Percentiles rank a stretch among this genome's conserved stretches.
Evolutionary conservation across 1,284 basidiomycete genomes (phyloP).

Genomic region (Austroboletus niveus): DNA sequence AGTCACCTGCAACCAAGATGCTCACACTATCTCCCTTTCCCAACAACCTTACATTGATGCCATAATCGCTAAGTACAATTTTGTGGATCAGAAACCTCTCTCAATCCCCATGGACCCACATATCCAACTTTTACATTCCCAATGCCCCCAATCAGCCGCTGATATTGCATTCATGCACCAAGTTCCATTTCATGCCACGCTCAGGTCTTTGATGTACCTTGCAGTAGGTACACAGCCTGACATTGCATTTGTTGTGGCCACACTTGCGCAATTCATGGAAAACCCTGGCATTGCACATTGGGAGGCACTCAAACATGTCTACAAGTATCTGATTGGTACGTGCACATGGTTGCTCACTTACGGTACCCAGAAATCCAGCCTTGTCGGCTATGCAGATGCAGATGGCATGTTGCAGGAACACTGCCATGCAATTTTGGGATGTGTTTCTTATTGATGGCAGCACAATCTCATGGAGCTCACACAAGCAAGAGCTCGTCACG

Average conservation of each 20-base stretch:
- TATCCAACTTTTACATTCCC: background rate
- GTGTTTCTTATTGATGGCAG: too few relatives aligned
- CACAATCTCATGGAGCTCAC: too few relatives aligned
- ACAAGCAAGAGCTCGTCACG: too few relatives aligned
- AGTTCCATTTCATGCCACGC: too few relatives aligned
- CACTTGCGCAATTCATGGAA: too few relatives aligned
- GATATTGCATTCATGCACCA: background rate
- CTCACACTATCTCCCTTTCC: background rate
- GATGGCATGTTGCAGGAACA: conserved; percentile 23
- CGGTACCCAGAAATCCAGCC: conserved; percentile 21
- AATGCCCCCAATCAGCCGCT: accelerated
- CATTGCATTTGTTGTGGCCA: too few relatives aligned
- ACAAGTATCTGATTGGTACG: too few relatives aligned
- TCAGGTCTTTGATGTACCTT: too few relatives aligned
- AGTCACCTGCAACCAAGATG: background rate
- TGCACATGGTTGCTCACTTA: conserved; percentile 25
- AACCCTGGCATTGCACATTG: too few relatives aligned
- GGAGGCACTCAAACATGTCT: too few relatives aligned
- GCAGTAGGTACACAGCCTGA: too few relatives aligned
- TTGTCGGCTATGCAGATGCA: conserved; percentile 27
- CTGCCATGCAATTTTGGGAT: conserved; percentile 32
- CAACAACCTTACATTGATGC: too few relatives aligned
- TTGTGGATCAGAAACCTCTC: background rate
- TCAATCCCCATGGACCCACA: background rate
- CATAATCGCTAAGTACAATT: background rate